phyloP scores from a whole-genome alignment of 306 rosid genomes.

The Dryas octopetala region DNA sequence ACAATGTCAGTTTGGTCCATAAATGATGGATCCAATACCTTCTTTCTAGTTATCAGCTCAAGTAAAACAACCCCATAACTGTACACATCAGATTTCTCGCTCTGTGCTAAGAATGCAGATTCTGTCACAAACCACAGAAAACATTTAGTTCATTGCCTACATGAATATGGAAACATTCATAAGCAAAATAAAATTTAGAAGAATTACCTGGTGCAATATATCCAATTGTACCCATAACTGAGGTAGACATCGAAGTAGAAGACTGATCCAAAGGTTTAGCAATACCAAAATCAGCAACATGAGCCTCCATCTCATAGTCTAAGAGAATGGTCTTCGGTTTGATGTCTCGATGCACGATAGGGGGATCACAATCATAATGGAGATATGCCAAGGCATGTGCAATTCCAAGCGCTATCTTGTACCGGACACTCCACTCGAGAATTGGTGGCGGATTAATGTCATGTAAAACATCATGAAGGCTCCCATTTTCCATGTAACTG shows the following conservation, averaged over 20 bases:
- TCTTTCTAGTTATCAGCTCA: conserved; percentile 67
- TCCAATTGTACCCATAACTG: conserved; percentile 68
- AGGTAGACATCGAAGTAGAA: conserved; percentile 41
- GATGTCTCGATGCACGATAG: conserved; percentile 82
- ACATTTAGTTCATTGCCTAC: not conserved
- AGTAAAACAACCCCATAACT: conserved; percentile 76
- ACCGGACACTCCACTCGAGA: conserved; percentile 64
- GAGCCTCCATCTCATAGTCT: conserved; percentile 80
- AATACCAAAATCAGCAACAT: conserved; percentile 80
- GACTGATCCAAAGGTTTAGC: conserved; percentile 75
- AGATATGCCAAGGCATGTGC: conserved; percentile 81
- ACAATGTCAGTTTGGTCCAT: conserved; percentile 40
- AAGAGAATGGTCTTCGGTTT: conserved; percentile 78
- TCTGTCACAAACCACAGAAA: conserved; percentile 38
- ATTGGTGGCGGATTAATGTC: conserved; percentile 42
- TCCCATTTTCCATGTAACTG: conserved; percentile 71
- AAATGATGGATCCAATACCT: conserved; percentile 48
- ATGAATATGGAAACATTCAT: not conserved
- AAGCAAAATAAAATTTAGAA: not conserved
- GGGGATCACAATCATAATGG: conserved; percentile 75
- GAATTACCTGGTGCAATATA: conserved; percentile 79
- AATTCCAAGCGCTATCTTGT: conserved; percentile 65
- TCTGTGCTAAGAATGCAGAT: conserved; percentile 49
- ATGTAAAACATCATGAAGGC: conserved; percentile 76
- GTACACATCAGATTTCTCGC: conserved; percentile 66